Evolutionary conservation across 2,329 filamentous ascomycete species (phyloP).

Genomic region (Sarocladium strictum): DNA sequence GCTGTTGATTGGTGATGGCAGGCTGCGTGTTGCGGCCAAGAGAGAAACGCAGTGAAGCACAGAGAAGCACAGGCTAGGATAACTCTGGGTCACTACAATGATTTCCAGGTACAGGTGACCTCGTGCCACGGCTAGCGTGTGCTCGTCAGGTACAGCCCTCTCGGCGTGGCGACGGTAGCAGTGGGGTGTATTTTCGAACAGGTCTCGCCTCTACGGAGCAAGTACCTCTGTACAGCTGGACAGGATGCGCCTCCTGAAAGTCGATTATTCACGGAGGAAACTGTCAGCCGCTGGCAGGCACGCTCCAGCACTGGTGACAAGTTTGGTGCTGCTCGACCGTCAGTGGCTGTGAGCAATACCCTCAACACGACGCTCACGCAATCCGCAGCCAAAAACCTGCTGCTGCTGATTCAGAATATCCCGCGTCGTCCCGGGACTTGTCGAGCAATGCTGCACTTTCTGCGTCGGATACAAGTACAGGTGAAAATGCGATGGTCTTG

Average conservation of each 20-base stretch:
- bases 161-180: neutral
- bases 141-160: slow-evolving; percentile 7
- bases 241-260: neutral
- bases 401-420: slow-evolving; percentile 3
- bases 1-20: neutral
- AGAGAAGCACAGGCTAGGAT: neutral
- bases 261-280: neutral
- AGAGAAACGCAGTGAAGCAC: neutral
- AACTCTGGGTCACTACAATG: neutral
- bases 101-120: slow-evolving; percentile 1
- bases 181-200: neutral
- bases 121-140: neutral
- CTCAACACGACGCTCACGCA: slow-evolving; percentile 1
- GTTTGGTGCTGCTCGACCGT: too few species aligned
- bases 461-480: neutral
- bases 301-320: too few species aligned
- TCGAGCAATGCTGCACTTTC: neutral
- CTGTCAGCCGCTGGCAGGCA: too few species aligned
- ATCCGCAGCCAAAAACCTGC: neutral
- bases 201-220: neutral
- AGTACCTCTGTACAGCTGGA: neutral
- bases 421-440: neutral
- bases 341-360: neutral
- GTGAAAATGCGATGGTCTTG: neutral
- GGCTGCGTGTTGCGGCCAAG: neutral